These are phyloP conservation scores for Pythium phragmitis DNA, from an alignment of 352 stramenopile genomes.

Conservation along the genomic window DNA sequence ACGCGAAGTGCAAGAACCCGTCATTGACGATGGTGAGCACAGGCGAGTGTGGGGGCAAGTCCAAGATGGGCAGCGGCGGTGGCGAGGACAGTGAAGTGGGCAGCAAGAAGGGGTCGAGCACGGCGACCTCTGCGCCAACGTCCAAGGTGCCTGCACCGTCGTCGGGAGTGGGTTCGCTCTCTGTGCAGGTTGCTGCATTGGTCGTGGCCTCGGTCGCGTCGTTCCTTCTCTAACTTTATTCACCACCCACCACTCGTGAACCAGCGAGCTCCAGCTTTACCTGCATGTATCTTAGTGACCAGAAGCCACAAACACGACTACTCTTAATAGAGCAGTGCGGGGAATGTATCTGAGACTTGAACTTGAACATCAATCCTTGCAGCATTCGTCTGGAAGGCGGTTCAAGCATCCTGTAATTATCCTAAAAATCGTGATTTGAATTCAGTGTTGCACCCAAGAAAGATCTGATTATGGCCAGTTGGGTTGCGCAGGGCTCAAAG, in stretches of 20 bases:
- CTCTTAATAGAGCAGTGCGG: background rate
- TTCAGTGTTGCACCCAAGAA: background rate
- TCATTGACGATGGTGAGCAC: slow-evolving; percentile 17
- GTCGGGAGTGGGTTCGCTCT: background rate
- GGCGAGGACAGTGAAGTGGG: background rate
- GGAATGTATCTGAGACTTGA: background rate
- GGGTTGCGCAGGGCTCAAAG: background rate
- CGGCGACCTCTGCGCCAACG: background rate
- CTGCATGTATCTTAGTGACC: too few species aligned
- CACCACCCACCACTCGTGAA: too few species aligned
- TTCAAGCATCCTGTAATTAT: background rate
- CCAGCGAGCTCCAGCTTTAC: too few species aligned
- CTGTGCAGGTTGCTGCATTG: background rate
- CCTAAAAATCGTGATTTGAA: background rate
- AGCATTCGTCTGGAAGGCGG: background rate
- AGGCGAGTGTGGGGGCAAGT: slow-evolving; percentile 8
- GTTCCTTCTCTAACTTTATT: slow-evolving; percentile 5
- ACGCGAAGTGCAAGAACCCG: slow-evolving; percentile 18
- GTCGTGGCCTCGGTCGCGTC: background rate
- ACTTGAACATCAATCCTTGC: background rate
- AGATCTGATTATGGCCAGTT: slow-evolving; percentile 11
- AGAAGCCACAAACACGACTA: background rate
- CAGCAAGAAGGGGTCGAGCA: background rate
- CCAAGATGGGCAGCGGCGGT: slow-evolving; percentile 13
- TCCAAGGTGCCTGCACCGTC: slow-evolving; percentile 1